These are phyloP conservation scores for Cynara cardunculus DNA, from an alignment of 129 eudicot species.

Conservation along the genomic window DNA sequence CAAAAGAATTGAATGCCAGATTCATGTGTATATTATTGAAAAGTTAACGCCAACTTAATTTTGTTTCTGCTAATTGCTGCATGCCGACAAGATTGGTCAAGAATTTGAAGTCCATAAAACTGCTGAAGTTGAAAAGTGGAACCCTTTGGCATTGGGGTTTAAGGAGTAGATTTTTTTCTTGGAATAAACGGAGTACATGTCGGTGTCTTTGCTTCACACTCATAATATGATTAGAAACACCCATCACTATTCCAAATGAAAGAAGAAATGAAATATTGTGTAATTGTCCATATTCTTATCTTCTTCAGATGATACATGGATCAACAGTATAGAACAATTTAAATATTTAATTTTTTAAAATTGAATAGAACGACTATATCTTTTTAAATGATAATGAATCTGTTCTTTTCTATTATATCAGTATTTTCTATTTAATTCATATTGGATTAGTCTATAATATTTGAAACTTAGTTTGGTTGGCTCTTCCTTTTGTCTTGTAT, in stretches of 20 bases:
- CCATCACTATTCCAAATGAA: neutral
- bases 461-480: neutral
- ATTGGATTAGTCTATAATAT: neutral
- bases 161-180: neutral
- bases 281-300: neutral
- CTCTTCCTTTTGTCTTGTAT: neutral
- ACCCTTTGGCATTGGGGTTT: neutral
- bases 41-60: neutral
- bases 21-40: neutral
- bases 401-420: too few relatives aligned
- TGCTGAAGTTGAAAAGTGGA: conserved; percentile 6
- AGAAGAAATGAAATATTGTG: neutral
- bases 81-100: neutral
- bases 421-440: too few relatives aligned
- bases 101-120: neutral
- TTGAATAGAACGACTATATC: too few relatives aligned
- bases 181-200: neutral
- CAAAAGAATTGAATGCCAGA: neutral
- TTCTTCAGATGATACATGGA: neutral
- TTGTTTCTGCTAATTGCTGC: neutral
- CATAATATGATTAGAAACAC: neutral
- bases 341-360: too few relatives aligned
- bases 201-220: neutral
- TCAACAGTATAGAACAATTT: neutral
- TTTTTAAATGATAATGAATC: too few relatives aligned